Base-by-base conservation (phyloP, 108 stramenopile species). In the Cyclotella cryptica region DNA sequence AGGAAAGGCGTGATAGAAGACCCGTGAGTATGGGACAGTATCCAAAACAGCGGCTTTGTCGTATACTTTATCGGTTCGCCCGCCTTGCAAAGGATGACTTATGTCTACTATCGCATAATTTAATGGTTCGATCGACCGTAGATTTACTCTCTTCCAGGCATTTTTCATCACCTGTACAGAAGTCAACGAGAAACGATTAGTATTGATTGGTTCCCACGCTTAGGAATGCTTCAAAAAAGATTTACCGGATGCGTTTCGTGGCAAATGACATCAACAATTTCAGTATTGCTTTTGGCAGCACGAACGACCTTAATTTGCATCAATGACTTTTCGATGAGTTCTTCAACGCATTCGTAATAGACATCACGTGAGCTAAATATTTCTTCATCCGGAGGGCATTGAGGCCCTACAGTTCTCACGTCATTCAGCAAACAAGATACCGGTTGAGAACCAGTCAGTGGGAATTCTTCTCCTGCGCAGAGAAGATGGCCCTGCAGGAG, bases 401-500 rank as follows among this genome's bases (percentile, higher is more conserved):
- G 47, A 45, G 17, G n/a, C 10, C 45, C 10, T 7, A 13, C 78
- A 62, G 11, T 51, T 27, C n/a, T 24, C 42, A 52, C 35, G 22
- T 77, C 79, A 47, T 80, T 80, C 60, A 84, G 52, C 49, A 86
- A 21, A 45, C 59, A 66, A 21, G 76, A 72, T 14, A 78, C 60
- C 22, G 83, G 64, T 28, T 40, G 49, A 19, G 61, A 59, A n/a
- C 88, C 87, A 18, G 85, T 85, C 29, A 98, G 76, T 4, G 98
- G 96, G 69, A 87, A 93, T 72, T 98, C 98, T 17, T 86, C 79
- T 7, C 90, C 90, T 10, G 98, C 98, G 66, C 97, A 99, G 7
- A 97, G 79, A 41, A 98, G 52, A 71, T 99, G 98, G 1, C 90
- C 89, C 51, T 92, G 88, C 19, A 98, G 75, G 11, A 99, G 85